Evolutionary conservation across 2,329 filamentous ascomycete genomes (phyloP).

Genomic region (Tolypocladium inflatum): DNA sequence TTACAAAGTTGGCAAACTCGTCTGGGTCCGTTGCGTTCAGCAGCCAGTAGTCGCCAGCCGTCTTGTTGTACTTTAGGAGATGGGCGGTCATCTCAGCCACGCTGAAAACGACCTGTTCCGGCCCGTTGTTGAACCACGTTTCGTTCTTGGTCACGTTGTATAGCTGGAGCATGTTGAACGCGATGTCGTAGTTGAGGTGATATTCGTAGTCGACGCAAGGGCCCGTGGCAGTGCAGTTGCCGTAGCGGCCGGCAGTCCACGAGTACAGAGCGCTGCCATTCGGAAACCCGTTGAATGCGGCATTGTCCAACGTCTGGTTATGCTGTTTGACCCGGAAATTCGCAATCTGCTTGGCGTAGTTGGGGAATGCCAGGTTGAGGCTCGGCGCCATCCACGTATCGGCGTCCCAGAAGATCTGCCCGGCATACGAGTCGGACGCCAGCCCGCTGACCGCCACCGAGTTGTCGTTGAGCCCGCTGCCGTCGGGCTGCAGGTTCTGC

Average conservation of each 20-base stretch:
- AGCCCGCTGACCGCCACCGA: constrained; percentile 16
- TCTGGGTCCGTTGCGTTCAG: constrained; percentile 52
- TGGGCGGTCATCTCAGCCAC: not conserved
- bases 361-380: constrained; percentile 13
- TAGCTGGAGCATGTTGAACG: constrained; percentile 44
- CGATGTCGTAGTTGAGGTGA: constrained; percentile 61
- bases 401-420: constrained; percentile 20
- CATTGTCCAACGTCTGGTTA: constrained; percentile 45
- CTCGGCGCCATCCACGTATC: constrained; percentile 18
- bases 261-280: constrained; percentile 49
- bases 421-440: constrained; percentile 17
- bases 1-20: constrained; percentile 58
- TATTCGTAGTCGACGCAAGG: constrained; percentile 64
- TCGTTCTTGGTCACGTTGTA: not conserved
- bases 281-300: constrained; percentile 33
- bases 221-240: constrained; percentile 52
- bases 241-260: constrained; percentile 58
- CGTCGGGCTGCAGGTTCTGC: constrained; percentile 40
- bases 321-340: constrained; percentile 16
- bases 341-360: constrained; percentile 14
- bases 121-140: not conserved
- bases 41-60: not conserved
- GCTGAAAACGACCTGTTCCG: not conserved
- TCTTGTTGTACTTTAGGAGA: not conserved
- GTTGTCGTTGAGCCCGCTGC: constrained; percentile 25